phyloP scores from a whole-genome alignment of 2,329 filamentous ascomycete genomes.

The Fusarium secorum region DNA sequence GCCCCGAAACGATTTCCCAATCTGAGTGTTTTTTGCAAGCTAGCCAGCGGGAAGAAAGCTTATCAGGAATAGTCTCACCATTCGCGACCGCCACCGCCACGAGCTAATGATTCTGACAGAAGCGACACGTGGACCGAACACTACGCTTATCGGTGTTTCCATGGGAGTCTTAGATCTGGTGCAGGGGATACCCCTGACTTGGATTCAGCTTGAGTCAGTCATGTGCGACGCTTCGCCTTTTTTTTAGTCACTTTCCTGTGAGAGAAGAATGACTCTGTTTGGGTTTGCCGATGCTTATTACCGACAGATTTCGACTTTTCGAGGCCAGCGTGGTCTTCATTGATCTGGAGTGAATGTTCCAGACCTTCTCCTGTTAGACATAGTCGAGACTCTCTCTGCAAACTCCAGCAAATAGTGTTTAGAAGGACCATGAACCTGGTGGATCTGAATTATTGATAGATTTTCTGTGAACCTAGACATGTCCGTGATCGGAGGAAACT shows the following conservation, averaged over 20 bases:
- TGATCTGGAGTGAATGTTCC: neutral
- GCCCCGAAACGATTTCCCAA: neutral
- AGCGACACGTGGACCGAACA: neutral
- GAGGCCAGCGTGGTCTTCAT: neutral
- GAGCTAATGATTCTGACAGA: neutral
- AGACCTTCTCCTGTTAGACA: rapidly evolving
- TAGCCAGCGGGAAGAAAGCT: neutral
- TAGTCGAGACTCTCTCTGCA: rapidly evolving
- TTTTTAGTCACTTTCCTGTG: neutral
- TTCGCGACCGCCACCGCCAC: neutral
- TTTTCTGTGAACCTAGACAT: too few relatives aligned
- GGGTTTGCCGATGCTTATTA: neutral
- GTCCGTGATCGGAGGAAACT: neutral
- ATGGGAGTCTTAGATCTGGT: neutral
- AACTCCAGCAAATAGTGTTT: too few relatives aligned
- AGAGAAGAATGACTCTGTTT: neutral
- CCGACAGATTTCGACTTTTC: neutral
- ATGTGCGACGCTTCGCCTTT: neutral
- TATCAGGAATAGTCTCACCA: neutral
- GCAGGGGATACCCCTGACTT: neutral
- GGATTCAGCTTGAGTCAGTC: neutral
- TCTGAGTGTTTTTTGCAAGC: neutral
- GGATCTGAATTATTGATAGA: neutral
- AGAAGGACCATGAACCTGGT: too few relatives aligned
- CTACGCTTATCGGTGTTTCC: neutral